Percentiles rank a stretch among this genome's conserved stretches.
Conservation (phyloP, 352 stramenopile genomes). For the Phytopythium boreale region DNA sequence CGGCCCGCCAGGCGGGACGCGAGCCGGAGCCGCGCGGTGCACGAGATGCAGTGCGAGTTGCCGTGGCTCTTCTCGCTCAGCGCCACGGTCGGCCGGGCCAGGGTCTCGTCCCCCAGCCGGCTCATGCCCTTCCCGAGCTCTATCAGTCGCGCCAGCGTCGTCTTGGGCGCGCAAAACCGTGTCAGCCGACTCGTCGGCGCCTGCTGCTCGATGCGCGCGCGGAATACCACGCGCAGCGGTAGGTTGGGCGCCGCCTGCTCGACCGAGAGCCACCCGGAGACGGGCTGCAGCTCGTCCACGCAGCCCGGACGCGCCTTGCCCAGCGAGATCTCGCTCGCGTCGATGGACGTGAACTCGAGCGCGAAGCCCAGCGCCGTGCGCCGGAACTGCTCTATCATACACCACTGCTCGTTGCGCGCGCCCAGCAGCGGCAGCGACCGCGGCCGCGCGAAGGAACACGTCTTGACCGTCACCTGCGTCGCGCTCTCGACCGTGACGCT, state of each 20-base stretch:
- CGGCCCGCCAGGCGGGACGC: constrained; percentile 5
- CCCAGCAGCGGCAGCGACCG: constrained; percentile 17
- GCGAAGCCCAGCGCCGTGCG: constrained; percentile 29
- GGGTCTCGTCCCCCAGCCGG: constrained; percentile 17
- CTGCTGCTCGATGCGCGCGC: constrained; percentile 18
- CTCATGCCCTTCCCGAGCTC: constrained; percentile 29
- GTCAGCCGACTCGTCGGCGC: constrained; percentile 4
- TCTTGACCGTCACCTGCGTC: constrained; percentile 27
- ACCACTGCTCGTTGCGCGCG: constrained; percentile 41
- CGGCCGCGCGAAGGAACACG: constrained; percentile 26
- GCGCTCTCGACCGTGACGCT: constrained; percentile 3
- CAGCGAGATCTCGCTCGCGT: constrained; percentile 20
- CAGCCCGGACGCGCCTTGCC: constrained; percentile 31
- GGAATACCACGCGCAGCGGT: constrained; percentile 26
- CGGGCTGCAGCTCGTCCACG: constrained; percentile 23
- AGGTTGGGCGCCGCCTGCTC: constrained; percentile 15
- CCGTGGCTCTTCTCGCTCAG: constrained; percentile 10
- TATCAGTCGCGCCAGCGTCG: constrained; percentile 20
- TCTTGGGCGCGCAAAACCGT: constrained; percentile 19
- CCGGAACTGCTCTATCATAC: constrained; percentile 32
- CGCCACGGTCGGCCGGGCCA: constrained; percentile 3
- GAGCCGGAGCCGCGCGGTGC: constrained; percentile 23
- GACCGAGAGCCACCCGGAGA: constrained; percentile 24
- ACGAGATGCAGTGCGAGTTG: constrained; percentile 36
- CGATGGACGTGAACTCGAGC: constrained; percentile 24